Percentiles rank a stretch among this genome's conserved stretches.
Evolutionary conservation across 805 yeast species (phyloP).

Genomic region (Metschnikowia anglica): DNA sequence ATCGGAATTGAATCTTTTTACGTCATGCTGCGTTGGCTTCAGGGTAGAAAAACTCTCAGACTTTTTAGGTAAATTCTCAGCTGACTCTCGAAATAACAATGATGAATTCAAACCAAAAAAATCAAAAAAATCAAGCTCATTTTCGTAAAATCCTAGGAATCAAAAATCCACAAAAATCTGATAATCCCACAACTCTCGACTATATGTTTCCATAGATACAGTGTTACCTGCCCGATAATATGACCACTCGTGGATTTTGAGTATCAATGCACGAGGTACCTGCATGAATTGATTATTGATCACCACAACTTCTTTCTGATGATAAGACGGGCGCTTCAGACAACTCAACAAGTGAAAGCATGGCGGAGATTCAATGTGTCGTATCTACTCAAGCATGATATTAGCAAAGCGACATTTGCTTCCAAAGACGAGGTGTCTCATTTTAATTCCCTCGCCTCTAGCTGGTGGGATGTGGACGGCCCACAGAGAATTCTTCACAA

Average conservation of each 20-base stretch:
- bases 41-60: no score
- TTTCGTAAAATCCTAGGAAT: no score
- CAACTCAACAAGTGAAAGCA: not conserved
- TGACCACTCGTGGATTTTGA: not conserved
- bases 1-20: not conserved
- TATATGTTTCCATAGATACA: not conserved
- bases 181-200: no score
- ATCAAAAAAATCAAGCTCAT: no score
- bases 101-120: no score
- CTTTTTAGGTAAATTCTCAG: no score
- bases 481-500: conserved; percentile 91
- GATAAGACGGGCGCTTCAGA: conserved; percentile 9
- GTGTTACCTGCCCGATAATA: not conserved
- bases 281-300: conserved; percentile 3
- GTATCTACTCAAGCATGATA: conserved; percentile 1
- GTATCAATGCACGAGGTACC: conserved; percentile 3
- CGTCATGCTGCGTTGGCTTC: no score
- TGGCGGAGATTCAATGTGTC: conserved; percentile 10
- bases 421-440: conserved; percentile 70
- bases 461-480: conserved; percentile 98
- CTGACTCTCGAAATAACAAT: no score
- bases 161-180: no score
- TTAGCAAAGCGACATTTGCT: conserved; percentile 35
- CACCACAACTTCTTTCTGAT: conserved; percentile 11
- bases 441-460: conserved; percentile 80